Evolutionary conservation across 106 monocot species (phyloP), one percentile per base, ranked within the genome.

Genomic region (Dioscorea zingiberensis): DNA sequence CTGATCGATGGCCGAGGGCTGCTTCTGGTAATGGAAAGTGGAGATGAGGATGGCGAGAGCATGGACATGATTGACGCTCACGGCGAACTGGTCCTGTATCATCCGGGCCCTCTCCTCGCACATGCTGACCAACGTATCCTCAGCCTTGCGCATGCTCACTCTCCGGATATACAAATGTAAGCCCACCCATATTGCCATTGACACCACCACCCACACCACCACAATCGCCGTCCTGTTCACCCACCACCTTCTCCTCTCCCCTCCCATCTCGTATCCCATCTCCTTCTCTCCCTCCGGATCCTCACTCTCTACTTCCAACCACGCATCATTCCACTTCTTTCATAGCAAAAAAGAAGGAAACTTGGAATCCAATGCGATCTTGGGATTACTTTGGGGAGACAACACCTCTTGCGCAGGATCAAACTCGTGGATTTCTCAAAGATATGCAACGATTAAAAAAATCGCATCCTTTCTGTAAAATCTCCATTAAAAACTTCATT

Each of bases 21-120:
- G 21, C 70, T 90, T 94, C 65, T 82, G 79, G 77, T 82, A 87
- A 38, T 94, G 84, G 58, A 94, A 94, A 29, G 94, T 94, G 47
- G 94, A 87, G 27, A 94, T 72, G 25, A 94, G 80, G 53, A 94
- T 87, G 38, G 90, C 90, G 24, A 94, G 87, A 16, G 90, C 94
- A 59, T 94, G 90, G n/a, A 90, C 84, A 71, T 94, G 94, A 54
- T 90, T 90, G 58, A 94, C 90, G 48, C 84, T 87, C 21, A 94
- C 90, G 13, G 84, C 82, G 46, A 94, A 90, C 90, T 90, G 94
- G 62, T 94, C 94, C 77, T 94, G 90, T 25, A 94, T 72, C 94
- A 94, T 90, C 60, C 90, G 76, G 3, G 90, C 84, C n/a, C 94
- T 63, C 68, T 94, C 90, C 47, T 94, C 94, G 27, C 94, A 94